Percentiles rank a stretch among this genome's conserved stretches.
phyloP scores from a whole-genome alignment of 257 asterid genomes.

The Solanum sitiens region DNA sequence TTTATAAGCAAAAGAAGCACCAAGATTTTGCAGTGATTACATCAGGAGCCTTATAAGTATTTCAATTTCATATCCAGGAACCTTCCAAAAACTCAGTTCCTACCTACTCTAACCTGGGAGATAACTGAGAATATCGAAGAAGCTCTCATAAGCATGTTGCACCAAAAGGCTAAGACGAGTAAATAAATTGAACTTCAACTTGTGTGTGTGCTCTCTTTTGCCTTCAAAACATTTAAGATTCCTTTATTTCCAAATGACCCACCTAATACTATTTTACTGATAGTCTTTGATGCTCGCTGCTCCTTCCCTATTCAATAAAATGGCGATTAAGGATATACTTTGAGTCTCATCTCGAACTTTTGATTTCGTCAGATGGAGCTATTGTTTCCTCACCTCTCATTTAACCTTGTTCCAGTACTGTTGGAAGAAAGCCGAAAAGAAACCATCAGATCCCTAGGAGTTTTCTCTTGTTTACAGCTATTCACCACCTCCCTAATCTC shows the following conservation, averaged over 20 bases:
- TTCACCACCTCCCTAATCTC: neutral
- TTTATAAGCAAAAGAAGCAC: neutral
- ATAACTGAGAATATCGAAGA: neutral
- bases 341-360: neutral
- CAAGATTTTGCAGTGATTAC: neutral
- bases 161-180: neutral
- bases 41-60: neutral
- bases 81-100: neutral
- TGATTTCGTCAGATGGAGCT: neutral
- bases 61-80: neutral
- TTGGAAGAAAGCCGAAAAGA: neutral
- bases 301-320: neutral
- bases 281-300: neutral
- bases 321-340: neutral
- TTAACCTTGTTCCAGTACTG: neutral
- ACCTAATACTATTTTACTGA: neutral
- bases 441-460: neutral
- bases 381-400: neutral
- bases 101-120: neutral
- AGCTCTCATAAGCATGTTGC: neutral
- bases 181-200: neutral
- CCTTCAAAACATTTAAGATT: neutral
- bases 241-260: neutral
- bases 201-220: neutral
- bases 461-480: neutral